Evolutionary conservation across 2,329 filamentous ascomycete genomes (phyloP), one percentile per base, ranked within the genome.

Genomic region (Colletotrichum graminicola): DNA sequence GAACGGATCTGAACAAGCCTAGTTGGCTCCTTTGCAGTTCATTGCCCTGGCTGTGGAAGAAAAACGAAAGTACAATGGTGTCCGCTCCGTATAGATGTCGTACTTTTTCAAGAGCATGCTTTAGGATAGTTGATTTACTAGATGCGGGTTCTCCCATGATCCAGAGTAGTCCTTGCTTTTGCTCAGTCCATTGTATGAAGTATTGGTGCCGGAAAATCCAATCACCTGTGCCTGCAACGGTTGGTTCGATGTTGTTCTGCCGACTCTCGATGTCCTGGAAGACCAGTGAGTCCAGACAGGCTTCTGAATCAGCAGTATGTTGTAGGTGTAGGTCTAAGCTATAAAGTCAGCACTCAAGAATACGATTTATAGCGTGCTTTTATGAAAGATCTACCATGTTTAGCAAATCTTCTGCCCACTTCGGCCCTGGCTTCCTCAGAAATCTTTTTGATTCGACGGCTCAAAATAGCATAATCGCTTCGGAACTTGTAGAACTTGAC

Each of bases 401-500:
- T 32, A 2, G 55, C 26, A 23, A 67, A 61, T 14, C 56, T 56
- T 11, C 18, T 45, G 4, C 21, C 18, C 2, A 69, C 41, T 4
- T 59, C 49, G 3, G 18, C 10, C 14, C 11, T 52, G 2, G 49
- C 62, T 14, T 52, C 43, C 6, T 12, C 1, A 23, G 6, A n/a
- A 8, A 43, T 36, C 14, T 11, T 51, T 18, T 6, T 41, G 18
- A 56, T 52, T 26, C 21, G 5, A 21, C n/a, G 54, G n/a, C 39
- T 36, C 18, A 70, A 39, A 18, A 49, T 66, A 2, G 29, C 7
- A 11, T 66, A 66, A 7, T 66, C 62, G 14, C 26, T 23, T 23
- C 59, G 52, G 11, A 29, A 36, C 11, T 12, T 51, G 26, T 18
- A 26, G 14, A 70, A 78, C 56, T 78, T 78, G 4, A 77, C 73